These are phyloP conservation scores for Podosphaera fusca DNA, from an alignment of 2,329 filamentous ascomycete genomes.

Conservation along the genomic window DNA sequence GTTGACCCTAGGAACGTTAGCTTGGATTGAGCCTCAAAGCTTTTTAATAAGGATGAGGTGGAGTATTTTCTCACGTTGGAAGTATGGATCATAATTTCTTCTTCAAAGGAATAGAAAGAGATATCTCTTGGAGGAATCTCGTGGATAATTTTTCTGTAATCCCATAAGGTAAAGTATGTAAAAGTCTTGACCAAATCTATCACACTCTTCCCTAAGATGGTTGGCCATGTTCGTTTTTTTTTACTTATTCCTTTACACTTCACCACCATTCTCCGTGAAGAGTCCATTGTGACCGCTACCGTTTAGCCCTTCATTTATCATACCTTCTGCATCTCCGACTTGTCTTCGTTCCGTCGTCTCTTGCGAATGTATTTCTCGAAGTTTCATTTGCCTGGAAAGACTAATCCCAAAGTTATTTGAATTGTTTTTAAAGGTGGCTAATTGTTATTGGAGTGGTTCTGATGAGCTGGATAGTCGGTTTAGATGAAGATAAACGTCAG, in stretches of 20 bases:
- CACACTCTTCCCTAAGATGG: too few relatives aligned
- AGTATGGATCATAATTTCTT: too few relatives aligned
- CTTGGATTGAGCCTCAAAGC: too few relatives aligned
- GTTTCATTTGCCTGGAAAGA: slow-evolving; percentile 29
- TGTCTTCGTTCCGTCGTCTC: slow-evolving; percentile 76
- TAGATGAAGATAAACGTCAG: slow-evolving; percentile 92
- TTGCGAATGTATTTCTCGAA: slow-evolving; percentile 18
- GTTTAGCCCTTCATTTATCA: slow-evolving; percentile 31
- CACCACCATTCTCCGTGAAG: slow-evolving; percentile 15
- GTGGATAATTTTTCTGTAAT: too few relatives aligned
- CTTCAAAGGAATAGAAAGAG: too few relatives aligned
- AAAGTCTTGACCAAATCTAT: too few relatives aligned
- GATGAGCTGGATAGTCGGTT: slow-evolving; percentile 89
- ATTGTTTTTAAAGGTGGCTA: slow-evolving; percentile 50
- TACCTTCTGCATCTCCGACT: slow-evolving; percentile 65
- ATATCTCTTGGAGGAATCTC: too few relatives aligned
- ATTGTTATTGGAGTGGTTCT: slow-evolving; percentile 80
- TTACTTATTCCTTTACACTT: slow-evolving; percentile 10
- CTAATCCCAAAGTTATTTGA: slow-evolving; percentile 40
- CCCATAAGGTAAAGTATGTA: too few relatives aligned
- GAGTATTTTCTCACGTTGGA: too few relatives aligned
- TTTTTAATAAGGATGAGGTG: too few relatives aligned
- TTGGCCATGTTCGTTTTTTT: neutral
- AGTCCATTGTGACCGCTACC: slow-evolving; percentile 13
- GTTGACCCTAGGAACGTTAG: too few relatives aligned